Percentiles rank a stretch among this genome's conserved stretches.
Evolutionary conservation across 495 filamentous ascomycete species (phyloP).

Genomic region (Penicillium desertorum): DNA sequence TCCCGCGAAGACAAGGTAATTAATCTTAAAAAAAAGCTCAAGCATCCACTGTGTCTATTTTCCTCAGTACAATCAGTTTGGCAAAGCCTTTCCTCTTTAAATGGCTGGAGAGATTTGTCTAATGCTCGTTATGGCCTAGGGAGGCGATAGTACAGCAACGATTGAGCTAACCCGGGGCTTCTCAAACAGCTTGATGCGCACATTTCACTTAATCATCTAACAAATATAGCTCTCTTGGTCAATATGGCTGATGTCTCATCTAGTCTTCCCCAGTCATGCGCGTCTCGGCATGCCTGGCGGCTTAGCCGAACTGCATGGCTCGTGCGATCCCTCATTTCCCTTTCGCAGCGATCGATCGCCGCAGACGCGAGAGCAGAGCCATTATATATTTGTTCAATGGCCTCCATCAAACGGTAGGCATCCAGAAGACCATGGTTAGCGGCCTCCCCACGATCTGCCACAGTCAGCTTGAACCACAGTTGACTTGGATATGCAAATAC

Average conservation of each 20-base stretch:
- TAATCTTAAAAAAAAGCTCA: too few species aligned
- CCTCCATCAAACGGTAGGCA: constrained; percentile 28
- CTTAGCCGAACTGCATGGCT: constrained; percentile 54
- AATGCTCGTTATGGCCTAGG: too few species aligned
- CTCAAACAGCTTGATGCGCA: too few species aligned
- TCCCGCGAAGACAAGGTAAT: too few species aligned
- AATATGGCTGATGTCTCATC: constrained; percentile 32
- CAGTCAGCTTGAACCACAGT: background rate
- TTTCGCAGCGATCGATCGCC: constrained; percentile 53
- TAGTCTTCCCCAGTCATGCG: constrained; percentile 51
- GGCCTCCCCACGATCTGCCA: constrained; percentile 51
- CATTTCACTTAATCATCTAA: too few species aligned
- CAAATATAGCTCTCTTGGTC: constrained; percentile 19
- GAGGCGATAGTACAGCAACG: too few species aligned
- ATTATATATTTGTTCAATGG: constrained; percentile 21
- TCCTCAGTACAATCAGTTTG: too few species aligned
- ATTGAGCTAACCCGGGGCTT: too few species aligned
- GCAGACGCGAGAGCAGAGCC: constrained; percentile 20
- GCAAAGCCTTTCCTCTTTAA: too few species aligned
- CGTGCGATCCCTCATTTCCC: constrained; percentile 48
- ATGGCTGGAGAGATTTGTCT: too few species aligned
- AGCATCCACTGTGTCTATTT: too few species aligned
- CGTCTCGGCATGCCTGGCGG: constrained; percentile 59
- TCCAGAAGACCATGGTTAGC: constrained; percentile 58
- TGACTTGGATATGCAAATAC: constrained; percentile 13